Evolutionary conservation across 192 early-diverging fungal species (phyloP).

Genomic region (Haplosporangium gracile): DNA sequence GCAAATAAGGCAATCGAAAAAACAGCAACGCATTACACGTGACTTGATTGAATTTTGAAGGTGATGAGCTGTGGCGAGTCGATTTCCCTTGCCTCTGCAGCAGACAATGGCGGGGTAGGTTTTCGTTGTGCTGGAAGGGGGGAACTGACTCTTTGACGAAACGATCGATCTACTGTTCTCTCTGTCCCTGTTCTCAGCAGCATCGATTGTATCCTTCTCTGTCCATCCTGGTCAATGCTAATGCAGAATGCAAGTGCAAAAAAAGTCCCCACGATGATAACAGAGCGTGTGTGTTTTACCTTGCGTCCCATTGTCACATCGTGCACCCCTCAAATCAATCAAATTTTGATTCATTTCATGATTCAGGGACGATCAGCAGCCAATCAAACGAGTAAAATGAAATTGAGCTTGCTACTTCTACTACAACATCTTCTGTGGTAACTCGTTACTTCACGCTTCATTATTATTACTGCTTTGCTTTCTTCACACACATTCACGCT

Average conservation of each 20-base stretch:
- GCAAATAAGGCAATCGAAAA: not conserved
- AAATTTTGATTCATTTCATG: not conserved
- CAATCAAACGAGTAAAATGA: not conserved
- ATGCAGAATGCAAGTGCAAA: not conserved
- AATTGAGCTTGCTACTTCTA: not conserved
- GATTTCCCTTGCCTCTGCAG: too few relatives aligned
- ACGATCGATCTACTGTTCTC: not conserved
- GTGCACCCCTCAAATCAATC: not conserved
- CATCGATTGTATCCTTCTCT: not conserved
- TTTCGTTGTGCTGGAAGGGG: too few relatives aligned
- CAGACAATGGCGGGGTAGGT: too few relatives aligned
- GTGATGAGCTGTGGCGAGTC: too few relatives aligned
- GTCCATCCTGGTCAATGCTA: not conserved
- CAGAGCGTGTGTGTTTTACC: too few relatives aligned
- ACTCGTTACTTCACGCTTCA: not conserved
- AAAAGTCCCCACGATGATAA: too few relatives aligned
- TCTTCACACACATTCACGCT: not conserved
- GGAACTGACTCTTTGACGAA: not conserved
- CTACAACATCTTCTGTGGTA: not conserved
- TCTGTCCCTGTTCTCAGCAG: not conserved
- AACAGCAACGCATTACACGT: not conserved
- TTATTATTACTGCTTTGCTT: not conserved
- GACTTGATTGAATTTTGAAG: not conserved
- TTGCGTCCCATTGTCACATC: not conserved
- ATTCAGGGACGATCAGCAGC: constrained; percentile 11